Evolutionary conservation across 176 grass and related monocot genomes (phyloP), one percentile per base, ranked within the genome.

Genomic region (Musa schizocarpa): DNA sequence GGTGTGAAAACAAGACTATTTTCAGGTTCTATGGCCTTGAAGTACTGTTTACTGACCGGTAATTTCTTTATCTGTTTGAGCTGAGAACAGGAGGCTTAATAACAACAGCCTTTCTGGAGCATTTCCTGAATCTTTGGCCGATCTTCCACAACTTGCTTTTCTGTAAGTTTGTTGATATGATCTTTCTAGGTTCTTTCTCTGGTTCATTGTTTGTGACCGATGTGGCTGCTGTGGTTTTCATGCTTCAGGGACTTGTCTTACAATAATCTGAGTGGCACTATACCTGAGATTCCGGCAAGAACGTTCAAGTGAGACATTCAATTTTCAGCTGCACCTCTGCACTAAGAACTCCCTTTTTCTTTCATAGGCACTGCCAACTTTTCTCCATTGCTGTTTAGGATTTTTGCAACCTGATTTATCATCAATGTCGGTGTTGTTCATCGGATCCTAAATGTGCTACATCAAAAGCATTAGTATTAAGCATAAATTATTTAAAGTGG

Each of bases 241-340:
- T 14, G 6, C 20, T 19, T 62, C 57, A 62, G 57, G 57, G 57
- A 62, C 13, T 62, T 62, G 57, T 62, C 57, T n/a, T 62, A 62
- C 57, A 62, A 62, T 21, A 62, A 62, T 62, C 20, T 62, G 17
- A 62, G 57, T n/a, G 57, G 86, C 50, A 79, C 88, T 14, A 78
- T 96, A 55, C 88, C 88, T 0, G 73, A 74, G 63, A 81, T 87
- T 68, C 81, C 86, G 82, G 81, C 84, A 81, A 89, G 79, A 74
- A 89, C 92, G 78, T 96, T 84, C 82, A 96, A 89, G 92, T 91
- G 87, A 85, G 79, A 2, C 65, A 34, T 24, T 16, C 57, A 62
- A 9, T 2, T 20, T 12, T 34, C 16, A 8, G 11, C 7, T 27
- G 24, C 34, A 43, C 3, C 14, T 50, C 26, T 0, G 8, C 34